Base-by-base conservation (phyloP, 2,329 filamentous ascomycete species). In the Monosporascus sp. region DNA sequence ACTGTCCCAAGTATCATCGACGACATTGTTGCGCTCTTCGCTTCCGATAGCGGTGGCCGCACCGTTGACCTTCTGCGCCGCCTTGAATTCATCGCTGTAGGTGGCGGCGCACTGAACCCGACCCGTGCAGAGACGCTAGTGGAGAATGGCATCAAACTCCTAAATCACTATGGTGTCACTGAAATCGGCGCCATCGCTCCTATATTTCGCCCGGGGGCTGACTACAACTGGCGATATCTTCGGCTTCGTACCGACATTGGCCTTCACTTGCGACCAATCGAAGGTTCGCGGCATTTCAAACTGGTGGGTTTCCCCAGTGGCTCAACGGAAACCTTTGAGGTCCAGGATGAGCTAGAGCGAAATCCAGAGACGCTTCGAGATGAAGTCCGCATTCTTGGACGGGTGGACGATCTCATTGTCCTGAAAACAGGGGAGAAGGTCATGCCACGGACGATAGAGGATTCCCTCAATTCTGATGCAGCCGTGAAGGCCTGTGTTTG, bases 151-250 rank as follows among this genome's bases (percentile, higher is more conserved):
- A 58, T 70, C 19, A 65, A 60, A 40, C 51, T 72, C 2, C 57
- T 72, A 20, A 70, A 70, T 54, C 65, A 69, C 52, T 72, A 67
- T 49, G 70, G 70, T 2, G 62, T 63, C 4, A 72, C 70, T 1
- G 70, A 72, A 52, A 62, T 65, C 2, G 70, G 70, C 1, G 62
- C 68, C 1, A 51, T 72, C 7, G 64, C 69, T 2, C 64, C 64
- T 2, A 67, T 68, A 2, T 71, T 71, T 50, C 49, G 55, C 16
- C 68, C 69, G 1, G 55, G 53, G 8, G 46, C 58, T 6, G 60
- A 63, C 45, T 71, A 72, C 51, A 58, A 70, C 51, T 69, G 60
- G 60, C 55, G 57, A 11, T 71, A 65, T 49, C 59, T 71, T 46
- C 55, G 67, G 8, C 55, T 72, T 0, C 61, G 70, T 7, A 60